Evolutionary conservation across 495 filamentous ascomycete species (phyloP).

Genomic region (Chlorociboria aeruginascens): DNA sequence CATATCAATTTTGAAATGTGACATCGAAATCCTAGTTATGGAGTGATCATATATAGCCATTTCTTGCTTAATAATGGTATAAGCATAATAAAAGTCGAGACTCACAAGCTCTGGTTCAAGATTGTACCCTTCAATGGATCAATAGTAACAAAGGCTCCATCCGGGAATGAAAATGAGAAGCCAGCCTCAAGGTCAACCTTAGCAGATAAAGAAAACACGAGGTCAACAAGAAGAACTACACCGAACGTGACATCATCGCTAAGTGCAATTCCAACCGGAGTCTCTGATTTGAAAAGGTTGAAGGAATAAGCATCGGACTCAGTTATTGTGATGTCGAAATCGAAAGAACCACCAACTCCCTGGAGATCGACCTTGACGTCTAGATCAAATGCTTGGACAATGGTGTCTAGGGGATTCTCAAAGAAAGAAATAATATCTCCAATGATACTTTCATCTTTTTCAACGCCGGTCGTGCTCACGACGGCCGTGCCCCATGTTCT

Average conservation of each 20-base stretch:
- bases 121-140: constrained; percentile 30
- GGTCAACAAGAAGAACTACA: constrained; percentile 26
- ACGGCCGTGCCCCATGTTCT: constrained; percentile 11
- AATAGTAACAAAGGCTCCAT: constrained; percentile 26
- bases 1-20: no score
- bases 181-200: constrained; percentile 29
- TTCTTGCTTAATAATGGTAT: background rate
- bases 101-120: constrained; percentile 23
- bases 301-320: constrained; percentile 5
- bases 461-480: constrained; percentile 5
- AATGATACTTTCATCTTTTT: constrained; percentile 5
- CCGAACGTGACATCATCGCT: constrained; percentile 19
- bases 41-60: no score
- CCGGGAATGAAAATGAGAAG: constrained; percentile 28
- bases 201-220: constrained; percentile 27
- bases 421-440: constrained; percentile 10
- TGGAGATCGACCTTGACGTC: constrained; percentile 10
- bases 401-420: constrained; percentile 6
- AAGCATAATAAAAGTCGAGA: background rate
- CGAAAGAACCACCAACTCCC: constrained; percentile 10
- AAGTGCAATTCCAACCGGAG: constrained; percentile 2
- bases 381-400: constrained; percentile 7
- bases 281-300: constrained; percentile 5
- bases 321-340: constrained; percentile 8
- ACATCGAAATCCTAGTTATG: no score